These are phyloP conservation scores for Pleoardoris graminearum DNA, from an alignment of 2,329 filamentous ascomycete genomes.

Conservation along the genomic window DNA sequence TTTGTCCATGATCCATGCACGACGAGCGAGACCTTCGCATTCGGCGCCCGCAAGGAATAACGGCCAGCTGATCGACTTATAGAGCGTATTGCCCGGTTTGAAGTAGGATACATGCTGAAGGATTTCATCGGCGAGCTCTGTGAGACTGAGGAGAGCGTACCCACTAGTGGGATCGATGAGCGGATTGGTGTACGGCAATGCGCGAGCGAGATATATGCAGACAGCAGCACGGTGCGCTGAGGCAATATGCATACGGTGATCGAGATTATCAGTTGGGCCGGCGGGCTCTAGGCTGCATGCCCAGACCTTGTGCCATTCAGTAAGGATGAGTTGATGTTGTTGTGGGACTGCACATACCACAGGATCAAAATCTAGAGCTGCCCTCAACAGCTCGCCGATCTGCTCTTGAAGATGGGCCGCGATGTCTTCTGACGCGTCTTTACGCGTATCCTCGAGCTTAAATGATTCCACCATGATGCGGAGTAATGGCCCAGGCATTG, in stretches of 20 bases:
- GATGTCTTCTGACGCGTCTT: slow-evolving; percentile 13
- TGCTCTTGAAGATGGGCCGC: slow-evolving; percentile 28
- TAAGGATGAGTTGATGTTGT: not conserved
- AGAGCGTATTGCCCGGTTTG: slow-evolving; percentile 55
- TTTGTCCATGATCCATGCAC: slow-evolving; percentile 58
- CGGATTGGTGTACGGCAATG: slow-evolving; percentile 36
- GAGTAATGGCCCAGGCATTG: slow-evolving; percentile 41
- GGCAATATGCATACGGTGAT: slow-evolving; percentile 42
- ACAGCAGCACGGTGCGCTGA: slow-evolving; percentile 46
- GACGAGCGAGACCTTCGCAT: slow-evolving; percentile 52
- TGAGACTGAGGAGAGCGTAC: slow-evolving; percentile 42
- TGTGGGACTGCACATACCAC: slow-evolving; percentile 1
- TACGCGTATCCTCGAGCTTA: slow-evolving; percentile 34
- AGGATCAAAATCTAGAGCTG: slow-evolving; percentile 38
- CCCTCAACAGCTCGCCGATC: slow-evolving; percentile 27
- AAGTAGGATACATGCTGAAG: slow-evolving; percentile 57
- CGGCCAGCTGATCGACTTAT: slow-evolving; percentile 65
- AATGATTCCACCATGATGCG: slow-evolving; percentile 44
- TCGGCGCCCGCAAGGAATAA: slow-evolving; percentile 63
- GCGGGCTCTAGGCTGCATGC: slow-evolving; percentile 35
- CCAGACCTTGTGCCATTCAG: slow-evolving; percentile 22
- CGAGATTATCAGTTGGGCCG: slow-evolving; percentile 38
- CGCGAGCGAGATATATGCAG: slow-evolving; percentile 45
- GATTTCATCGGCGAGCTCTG: slow-evolving; percentile 54
- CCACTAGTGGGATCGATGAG: slow-evolving; percentile 46